A percentile compares a stretch with the other conserved stretches of the same genome.
Conservation (phyloP, 1,284 basidiomycete genomes). For the Athelia sp. region DNA sequence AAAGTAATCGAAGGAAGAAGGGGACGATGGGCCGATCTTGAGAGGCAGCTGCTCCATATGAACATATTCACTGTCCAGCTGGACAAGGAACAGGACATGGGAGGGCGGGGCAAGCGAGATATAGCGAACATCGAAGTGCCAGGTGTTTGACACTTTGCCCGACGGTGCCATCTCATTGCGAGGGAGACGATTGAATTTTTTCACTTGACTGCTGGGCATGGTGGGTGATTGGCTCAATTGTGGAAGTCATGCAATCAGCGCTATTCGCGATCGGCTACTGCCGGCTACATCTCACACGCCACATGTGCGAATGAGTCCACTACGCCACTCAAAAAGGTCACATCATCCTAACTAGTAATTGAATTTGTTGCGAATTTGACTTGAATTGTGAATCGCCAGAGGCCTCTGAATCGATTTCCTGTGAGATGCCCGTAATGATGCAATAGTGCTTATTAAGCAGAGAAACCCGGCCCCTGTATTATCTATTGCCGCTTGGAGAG, state of each 20-base stretch:
- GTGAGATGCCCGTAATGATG: background rate
- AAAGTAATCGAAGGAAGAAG: constrained; percentile 19
- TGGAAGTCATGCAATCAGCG: too few species aligned
- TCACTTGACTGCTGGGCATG: too few species aligned
- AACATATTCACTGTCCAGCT: constrained; percentile 2
- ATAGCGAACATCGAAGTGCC: constrained; percentile 10
- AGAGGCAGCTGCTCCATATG: constrained; percentile 9
- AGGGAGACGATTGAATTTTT: background rate
- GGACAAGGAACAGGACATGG: constrained; percentile 10
- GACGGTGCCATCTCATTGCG: background rate
- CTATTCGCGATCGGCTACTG: too few species aligned
- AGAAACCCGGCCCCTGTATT: background rate
- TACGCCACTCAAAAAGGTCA: too few species aligned
- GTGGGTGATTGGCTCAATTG: too few species aligned
- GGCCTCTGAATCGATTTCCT: background rate
- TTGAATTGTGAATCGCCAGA: too few species aligned
- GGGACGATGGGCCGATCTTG: background rate
- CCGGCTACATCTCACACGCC: too few species aligned
- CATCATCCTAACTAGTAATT: too few species aligned
- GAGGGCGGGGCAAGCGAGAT: constrained; percentile 10
- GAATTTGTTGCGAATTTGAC: too few species aligned
- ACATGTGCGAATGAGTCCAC: too few species aligned
- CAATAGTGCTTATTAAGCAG: background rate
- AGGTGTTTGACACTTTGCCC: constrained; percentile 6
- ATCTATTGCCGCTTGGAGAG: background rate